Evolutionary conservation across 2,329 filamentous ascomycete species (phyloP), one percentile per base, ranked within the genome.

Genomic region (Colletotrichum paranaense): DNA sequence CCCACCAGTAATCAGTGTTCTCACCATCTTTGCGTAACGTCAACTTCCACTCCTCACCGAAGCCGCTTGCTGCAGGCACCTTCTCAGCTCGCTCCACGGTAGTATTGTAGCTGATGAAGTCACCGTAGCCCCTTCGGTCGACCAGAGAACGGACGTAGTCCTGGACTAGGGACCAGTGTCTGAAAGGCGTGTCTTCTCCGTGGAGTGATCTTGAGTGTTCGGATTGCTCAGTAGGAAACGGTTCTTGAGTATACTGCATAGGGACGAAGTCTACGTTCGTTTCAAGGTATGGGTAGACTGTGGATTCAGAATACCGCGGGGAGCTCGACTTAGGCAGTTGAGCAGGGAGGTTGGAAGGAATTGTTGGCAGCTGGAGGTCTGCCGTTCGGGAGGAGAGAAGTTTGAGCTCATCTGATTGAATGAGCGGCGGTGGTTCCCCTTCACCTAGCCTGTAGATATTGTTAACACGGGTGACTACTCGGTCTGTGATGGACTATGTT

Each of bases 221-320:
- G 46, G 77, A 80, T 0, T 75, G 76, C 3, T 79, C 75, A 0
- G 79, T 77, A 0, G 89, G 86, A 14, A 92, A 89, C 0, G 84
- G 83, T 65, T 92, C 89, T 72, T 89, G 84, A 0, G 85, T 88
- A 78, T 89, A 93, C 12, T 86, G 84, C 91, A 93, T 93, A 0
- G 89, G 84, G 1, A 86, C 76, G 6, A 84, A 83, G 74, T 89
- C 87, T 52, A 93, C 88, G 75, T 93, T 93, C 2, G 90, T 93
- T 77, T 93, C 89, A 24, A 92, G 81, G 12, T 88, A 87, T 0
- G 89, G 89, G 75, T 92, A 92, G 16, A 92, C 84, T 0, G 88
- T 88, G 0, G 90, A 90, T 70, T 91, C 89, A 4, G 84, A 80
- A 75, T 88, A 90, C 0, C 89, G 87, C n/a, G 87, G 84, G 67